phyloP scores from a whole-genome alignment of 2,329 filamentous ascomycete genomes.

The Aspergillus neotritici region DNA sequence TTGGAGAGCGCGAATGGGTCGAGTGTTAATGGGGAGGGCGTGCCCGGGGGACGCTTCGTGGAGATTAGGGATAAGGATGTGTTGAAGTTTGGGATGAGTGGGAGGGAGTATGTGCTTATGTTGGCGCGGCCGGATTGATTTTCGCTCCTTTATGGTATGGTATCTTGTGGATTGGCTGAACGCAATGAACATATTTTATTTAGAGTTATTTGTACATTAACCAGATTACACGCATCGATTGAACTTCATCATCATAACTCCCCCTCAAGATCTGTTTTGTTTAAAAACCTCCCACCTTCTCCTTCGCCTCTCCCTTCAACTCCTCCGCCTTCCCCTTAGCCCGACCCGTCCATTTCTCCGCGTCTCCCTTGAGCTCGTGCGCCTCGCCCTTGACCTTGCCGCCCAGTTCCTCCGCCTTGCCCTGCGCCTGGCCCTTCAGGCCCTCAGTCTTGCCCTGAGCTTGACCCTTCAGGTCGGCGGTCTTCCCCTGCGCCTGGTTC shows the following conservation, averaged over 20 bases:
- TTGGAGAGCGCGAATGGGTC: conserved; percentile 92
- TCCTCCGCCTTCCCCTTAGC: neutral
- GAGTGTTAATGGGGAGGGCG: conserved; percentile 65
- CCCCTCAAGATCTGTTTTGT: too few species aligned
- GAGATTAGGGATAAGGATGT: conserved; percentile 87
- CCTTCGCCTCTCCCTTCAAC: too few species aligned
- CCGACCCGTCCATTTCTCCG: conserved; percentile 11
- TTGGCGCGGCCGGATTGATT: conserved; percentile 47
- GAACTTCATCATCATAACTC: neutral
- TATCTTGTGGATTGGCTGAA: neutral
- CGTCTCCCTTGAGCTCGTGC: conserved; percentile 23
- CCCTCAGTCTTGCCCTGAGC: conserved; percentile 14
- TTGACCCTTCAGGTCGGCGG: conserved; percentile 5
- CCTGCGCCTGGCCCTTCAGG: conserved; percentile 10
- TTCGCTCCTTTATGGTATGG: neutral
- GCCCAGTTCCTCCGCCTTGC: conserved; percentile 12
- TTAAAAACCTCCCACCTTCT: too few species aligned
- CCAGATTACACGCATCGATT: neutral
- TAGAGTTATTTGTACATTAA: conserved; percentile 2
- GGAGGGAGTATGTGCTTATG: conserved; percentile 94
- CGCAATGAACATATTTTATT: conserved; percentile 6
- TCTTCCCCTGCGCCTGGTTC: conserved; percentile 24
- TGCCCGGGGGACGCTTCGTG: conserved; percentile 73
- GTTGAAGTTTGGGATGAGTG: conserved; percentile 78
- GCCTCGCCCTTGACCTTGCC: conserved; percentile 20